phyloP scores from a whole-genome alignment of 2,329 filamentous ascomycete species.

The Mariannaea sp. region DNA sequence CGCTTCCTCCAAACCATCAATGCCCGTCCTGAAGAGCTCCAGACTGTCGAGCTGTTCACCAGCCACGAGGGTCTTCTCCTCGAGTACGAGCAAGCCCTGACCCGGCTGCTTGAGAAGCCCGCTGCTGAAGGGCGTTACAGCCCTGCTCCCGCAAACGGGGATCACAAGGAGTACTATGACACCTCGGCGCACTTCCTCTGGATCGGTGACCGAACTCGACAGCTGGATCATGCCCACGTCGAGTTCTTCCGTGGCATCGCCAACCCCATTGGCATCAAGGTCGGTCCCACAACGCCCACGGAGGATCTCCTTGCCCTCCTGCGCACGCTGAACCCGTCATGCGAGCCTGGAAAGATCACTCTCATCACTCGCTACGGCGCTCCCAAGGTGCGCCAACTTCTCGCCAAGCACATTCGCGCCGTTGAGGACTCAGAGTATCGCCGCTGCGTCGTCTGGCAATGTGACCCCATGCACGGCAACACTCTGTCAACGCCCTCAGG shows the following conservation, averaged over 20 bases:
- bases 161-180: conserved; percentile 76
- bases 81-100: conserved; percentile 91
- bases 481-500: conserved; percentile 71
- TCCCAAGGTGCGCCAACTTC: conserved; percentile 71
- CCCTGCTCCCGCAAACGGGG: conserved; percentile 50
- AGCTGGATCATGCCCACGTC: conserved; percentile 90
- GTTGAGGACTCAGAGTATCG: conserved; percentile 78
- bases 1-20: conserved; percentile 95
- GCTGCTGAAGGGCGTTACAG: conserved; percentile 41
- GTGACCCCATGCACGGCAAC: conserved; percentile 97
- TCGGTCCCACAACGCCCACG: conserved; percentile 82
- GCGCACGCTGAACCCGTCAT: conserved; percentile 79
- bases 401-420: conserved; percentile 85
- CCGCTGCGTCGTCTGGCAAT: conserved; percentile 86
- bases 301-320: conserved; percentile 79
- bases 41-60: conserved; percentile 93
- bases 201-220: conserved; percentile 95
- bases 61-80: conserved; percentile 93
- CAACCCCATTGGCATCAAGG: conserved; percentile 96
- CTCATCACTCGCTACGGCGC: conserved; percentile 95
- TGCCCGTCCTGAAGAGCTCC: conserved; percentile 79
- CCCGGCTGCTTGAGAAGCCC: conserved; percentile 73
- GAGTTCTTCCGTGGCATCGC: conserved; percentile 97
- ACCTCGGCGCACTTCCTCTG: conserved; percentile 97
- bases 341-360: conserved; percentile 90